Percentiles rank a stretch among this genome's conserved stretches.
Evolutionary conservation across 1,284 basidiomycete genomes (phyloP).

Genomic region (Sphagnurus paluster): DNA sequence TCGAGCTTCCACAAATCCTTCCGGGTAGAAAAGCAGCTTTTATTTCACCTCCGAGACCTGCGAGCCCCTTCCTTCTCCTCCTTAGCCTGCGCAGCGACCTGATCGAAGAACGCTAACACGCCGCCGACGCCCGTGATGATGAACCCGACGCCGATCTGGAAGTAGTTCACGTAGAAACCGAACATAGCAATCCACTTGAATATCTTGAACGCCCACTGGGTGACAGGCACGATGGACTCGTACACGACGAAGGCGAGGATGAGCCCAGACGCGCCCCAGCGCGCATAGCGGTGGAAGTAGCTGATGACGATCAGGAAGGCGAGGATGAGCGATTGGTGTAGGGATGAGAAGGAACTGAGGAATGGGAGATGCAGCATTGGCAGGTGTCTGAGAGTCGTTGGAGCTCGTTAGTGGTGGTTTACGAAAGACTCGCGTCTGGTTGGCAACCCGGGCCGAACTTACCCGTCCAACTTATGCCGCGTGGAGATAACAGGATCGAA

Average conservation of each 20-base stretch:
- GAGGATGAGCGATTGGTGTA: conserved; percentile 26
- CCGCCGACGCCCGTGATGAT: conserved; percentile 1
- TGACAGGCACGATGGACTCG: conserved; percentile 23
- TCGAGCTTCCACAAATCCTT: no score
- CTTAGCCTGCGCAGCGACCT: no score
- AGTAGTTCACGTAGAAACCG: conserved; percentile 37
- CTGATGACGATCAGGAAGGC: conserved; percentile 33
- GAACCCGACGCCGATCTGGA: conserved; percentile 27
- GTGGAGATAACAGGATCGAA: no score
- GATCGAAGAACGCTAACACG: not conserved
- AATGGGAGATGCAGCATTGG: conserved; percentile 24
- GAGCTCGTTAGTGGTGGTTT: not conserved
- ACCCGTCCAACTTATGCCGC: no score
- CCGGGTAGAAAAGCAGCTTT: no score
- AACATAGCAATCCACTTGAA: conserved; percentile 35
- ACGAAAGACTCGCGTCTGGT: not conserved
- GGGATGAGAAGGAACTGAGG: conserved; percentile 25
- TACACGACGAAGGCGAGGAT: conserved; percentile 23
- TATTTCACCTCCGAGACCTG: no score
- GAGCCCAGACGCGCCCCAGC: conserved; percentile 23
- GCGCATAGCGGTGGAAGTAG: conserved; percentile 30
- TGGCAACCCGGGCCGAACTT: not conserved
- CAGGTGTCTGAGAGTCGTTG: not conserved
- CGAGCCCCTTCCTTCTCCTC: no score
- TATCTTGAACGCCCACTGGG: conserved; percentile 22